phyloP scores from a whole-genome alignment of 1,284 basidiomycete species.

The Leccinum subrobustum region DNA sequence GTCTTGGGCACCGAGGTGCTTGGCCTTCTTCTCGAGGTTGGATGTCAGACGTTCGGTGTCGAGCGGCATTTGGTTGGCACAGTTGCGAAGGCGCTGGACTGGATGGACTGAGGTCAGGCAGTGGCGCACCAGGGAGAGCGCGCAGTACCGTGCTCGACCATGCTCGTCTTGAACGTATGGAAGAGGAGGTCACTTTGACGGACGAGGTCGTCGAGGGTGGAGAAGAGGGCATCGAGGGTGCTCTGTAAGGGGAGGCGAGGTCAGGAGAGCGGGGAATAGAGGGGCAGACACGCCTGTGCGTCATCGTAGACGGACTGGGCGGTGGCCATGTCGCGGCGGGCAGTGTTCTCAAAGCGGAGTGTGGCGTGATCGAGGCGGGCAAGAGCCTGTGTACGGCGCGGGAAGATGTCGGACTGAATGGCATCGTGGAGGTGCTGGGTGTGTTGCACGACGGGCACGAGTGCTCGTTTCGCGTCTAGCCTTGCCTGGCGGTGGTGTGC shows the following conservation, averaged over 20 bases:
- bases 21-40: conserved; percentile 27
- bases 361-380: conserved; percentile 19
- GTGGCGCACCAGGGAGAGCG: neutral
- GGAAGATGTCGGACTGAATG: conserved; percentile 22
- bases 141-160: conserved; percentile 24
- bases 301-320: conserved; percentile 12
- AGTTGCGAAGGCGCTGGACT: conserved; percentile 26
- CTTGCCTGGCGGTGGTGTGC: conserved; percentile 16
- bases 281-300: conserved; percentile 26
- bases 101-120: conserved; percentile 10
- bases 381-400: conserved; percentile 17
- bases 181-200: conserved; percentile 26
- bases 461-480: conserved; percentile 19
- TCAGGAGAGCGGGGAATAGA: conserved; percentile 6
- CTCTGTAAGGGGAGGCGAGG: conserved; percentile 14
- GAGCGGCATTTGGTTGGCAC: conserved; percentile 15
- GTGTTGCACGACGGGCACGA: conserved; percentile 29
- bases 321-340: conserved; percentile 18
- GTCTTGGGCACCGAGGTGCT: conserved; percentile 34
- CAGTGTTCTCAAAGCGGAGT: conserved; percentile 17
- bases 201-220: conserved; percentile 20
- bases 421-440: conserved; percentile 31
- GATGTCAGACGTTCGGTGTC: conserved; percentile 29
- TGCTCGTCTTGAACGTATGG: conserved; percentile 20
- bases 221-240: conserved; percentile 20